Base-by-base conservation (phyloP, 139 green algal genomes). In the Closterium sp. region DNA sequence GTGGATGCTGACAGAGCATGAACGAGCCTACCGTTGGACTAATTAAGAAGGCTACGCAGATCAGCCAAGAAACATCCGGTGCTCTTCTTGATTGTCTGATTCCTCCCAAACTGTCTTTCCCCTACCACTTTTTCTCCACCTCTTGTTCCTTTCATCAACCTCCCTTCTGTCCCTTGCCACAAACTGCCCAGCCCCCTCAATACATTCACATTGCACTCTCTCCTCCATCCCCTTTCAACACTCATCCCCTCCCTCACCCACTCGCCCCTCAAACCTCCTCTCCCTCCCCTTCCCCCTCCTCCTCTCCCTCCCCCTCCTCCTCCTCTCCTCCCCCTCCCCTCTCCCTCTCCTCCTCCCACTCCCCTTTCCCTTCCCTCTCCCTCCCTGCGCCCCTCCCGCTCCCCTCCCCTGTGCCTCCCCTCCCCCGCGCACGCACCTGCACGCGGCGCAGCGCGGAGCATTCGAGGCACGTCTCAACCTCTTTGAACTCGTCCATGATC, bases 381-480 rank as follows among this genome's bases (percentile, higher is more conserved):
- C 27, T 28, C 79, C 79, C 9, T 30, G 27, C 79, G 24, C 7
- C 79, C 79, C 27, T 31, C n/a, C 85, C n/a, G 1, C 21, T 31
- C 85, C 85, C 27, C 85, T 2, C 17, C 24, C 17, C 84, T 11
- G 17, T 6, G 13, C 2, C 86, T 31, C 29, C 13, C 29, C 86
- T 62, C 17, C 5, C 11, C 85, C 85, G 24, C 85, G 24, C 85
- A 32, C 85, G 1, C 70, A 92, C 90, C 90, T 93, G 86, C 93
- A 93, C 79, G 84, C 42, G 85, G 7, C 17, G 97, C 88, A 95
- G 95, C 32, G 97, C 95, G 22, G 95, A 97, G 95, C 97, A 99
- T 94, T 98, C 97, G 86, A 99, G 96, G 94, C 97, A 98, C 24
- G 96, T 97, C 93, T 99, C 97, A 9, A 99, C 96, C 85, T 98